phyloP scores from a whole-genome alignment of 2,329 filamentous ascomycete genomes.

The Scedosporium minutisporum region DNA sequence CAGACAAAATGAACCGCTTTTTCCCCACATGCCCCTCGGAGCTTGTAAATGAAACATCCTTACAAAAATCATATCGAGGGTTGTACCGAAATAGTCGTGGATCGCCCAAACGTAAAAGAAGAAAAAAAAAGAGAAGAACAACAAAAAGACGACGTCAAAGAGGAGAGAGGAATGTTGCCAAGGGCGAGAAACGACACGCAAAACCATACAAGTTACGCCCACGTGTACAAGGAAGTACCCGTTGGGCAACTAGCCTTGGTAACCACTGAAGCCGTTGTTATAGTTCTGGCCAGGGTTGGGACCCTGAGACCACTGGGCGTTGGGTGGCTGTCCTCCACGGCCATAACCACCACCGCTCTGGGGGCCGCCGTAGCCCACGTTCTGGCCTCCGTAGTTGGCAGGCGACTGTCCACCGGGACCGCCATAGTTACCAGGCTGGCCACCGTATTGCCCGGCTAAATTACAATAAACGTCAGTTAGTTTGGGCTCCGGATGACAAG shows the following conservation, averaged over 20 bases:
- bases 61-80: constrained; percentile 3
- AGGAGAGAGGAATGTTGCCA: no score
- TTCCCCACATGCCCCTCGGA: constrained; percentile 6
- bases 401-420: constrained; percentile 53
- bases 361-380: constrained; percentile 61
- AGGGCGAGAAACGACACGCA: background rate
- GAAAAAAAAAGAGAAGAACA: background rate
- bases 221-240: background rate
- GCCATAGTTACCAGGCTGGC: constrained; percentile 59
- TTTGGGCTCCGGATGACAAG: constrained; percentile 21
- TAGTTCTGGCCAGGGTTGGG: constrained; percentile 45
- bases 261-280: constrained; percentile 54
- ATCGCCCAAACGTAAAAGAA: constrained; percentile 7
- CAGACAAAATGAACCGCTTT: constrained; percentile 9
- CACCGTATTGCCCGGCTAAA: constrained; percentile 43
- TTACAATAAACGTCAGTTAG: constrained; percentile 8
- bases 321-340: constrained; percentile 56
- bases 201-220: background rate
- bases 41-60: background rate
- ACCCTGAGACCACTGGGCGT: constrained; percentile 43
- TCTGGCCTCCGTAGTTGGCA: constrained; percentile 53
- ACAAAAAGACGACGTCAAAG: background rate
- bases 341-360: constrained; percentile 78
- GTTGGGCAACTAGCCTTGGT: constrained; percentile 41
- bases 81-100: background rate